Evolutionary conservation across 2,329 filamentous ascomycete genomes (phyloP).

Genomic region (Phyllosticta ampelicida): DNA sequence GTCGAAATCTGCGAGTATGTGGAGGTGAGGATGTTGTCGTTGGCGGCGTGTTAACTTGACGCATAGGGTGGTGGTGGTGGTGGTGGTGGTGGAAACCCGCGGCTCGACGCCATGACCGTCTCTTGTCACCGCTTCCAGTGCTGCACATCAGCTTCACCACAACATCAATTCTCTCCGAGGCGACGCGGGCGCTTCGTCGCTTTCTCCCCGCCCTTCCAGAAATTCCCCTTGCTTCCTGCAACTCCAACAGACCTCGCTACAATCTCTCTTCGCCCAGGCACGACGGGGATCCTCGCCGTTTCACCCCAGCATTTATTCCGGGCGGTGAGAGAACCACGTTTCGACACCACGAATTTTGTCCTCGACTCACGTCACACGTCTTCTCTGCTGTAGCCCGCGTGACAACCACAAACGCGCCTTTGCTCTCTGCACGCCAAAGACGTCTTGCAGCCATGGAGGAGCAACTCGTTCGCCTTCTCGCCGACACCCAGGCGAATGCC

Average conservation of each 20-base stretch:
- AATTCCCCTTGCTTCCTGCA: not conserved
- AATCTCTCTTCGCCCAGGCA: not conserved
- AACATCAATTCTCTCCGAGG: not conserved
- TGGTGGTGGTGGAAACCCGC: not conserved
- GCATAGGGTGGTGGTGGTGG: not conserved
- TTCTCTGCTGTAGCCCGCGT: not conserved
- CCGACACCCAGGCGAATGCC: slow-evolving; percentile 69
- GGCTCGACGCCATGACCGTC: not conserved
- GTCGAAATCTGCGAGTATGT: not conserved
- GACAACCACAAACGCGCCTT: not conserved
- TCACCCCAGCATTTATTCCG: not conserved
- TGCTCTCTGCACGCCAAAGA: not conserved
- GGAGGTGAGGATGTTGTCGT: not conserved
- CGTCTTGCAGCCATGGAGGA: slow-evolving; percentile 58
- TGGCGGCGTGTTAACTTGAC: not conserved
- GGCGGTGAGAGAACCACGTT: not conserved
- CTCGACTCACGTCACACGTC: not conserved
- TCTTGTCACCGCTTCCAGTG: not conserved
- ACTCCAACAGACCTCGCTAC: not conserved
- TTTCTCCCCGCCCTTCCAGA: not conserved
- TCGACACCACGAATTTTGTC: slow-evolving; percentile 6
- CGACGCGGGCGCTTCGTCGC: not conserved
- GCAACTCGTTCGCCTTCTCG: slow-evolving; percentile 77
- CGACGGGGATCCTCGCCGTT: not conserved
- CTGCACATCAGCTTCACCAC: not conserved